Base-by-base conservation (phyloP, 163 green algal genomes). In the Prototheca cutis region DNA sequence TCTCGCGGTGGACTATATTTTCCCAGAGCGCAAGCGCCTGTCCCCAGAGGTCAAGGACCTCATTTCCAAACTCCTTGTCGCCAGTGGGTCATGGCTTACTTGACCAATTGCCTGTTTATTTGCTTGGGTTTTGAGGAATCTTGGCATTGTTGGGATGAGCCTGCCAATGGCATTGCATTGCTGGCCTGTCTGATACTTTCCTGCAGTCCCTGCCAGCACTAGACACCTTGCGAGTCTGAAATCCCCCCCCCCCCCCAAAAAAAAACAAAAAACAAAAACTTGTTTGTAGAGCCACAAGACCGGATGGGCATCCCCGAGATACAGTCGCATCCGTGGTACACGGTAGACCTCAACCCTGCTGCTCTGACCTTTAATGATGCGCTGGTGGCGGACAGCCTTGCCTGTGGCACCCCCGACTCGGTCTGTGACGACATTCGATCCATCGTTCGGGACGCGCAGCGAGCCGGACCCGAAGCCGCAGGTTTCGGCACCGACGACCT, bases 1-100 rank as follows among this genome's bases (percentile, higher is more conserved):
- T 53, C 55, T 77, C 28, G 59, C 49, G 23, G 65, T 53, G 13
- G 59, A 68, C 49, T 71, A 61, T 25, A 57, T 60, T 6, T 65
- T 61, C 56, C 56, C 56, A 15, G 25, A 25, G 8, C 32, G 49
- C 27, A 53, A 51, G 31, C 36, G 30, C 15, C 30, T 62, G 13
- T 61, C 55, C 25, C 51, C 24, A 5, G 56, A 8, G 36, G 28
- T 33, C 33, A 45, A 24, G 25, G 56, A 71, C 63, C 34, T 71
- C 18, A 64, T 71, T n/a, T 29, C 40, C 48, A 23, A 24, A 15
- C 58, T 71, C 27, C 55, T 71, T 10, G 56, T 68, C 28, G 25
- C 32, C 28, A 39, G 55, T 24, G 47, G 27, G 1, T n/a, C n/a
- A n/a, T n/a, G n/a, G n/a, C n/a, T n/a, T n/a, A n/a, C n/a, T n/a